These are phyloP conservation scores for Chloris gayana DNA, from an alignment of 176 grass and related monocot species.

Conservation along the genomic window DNA sequence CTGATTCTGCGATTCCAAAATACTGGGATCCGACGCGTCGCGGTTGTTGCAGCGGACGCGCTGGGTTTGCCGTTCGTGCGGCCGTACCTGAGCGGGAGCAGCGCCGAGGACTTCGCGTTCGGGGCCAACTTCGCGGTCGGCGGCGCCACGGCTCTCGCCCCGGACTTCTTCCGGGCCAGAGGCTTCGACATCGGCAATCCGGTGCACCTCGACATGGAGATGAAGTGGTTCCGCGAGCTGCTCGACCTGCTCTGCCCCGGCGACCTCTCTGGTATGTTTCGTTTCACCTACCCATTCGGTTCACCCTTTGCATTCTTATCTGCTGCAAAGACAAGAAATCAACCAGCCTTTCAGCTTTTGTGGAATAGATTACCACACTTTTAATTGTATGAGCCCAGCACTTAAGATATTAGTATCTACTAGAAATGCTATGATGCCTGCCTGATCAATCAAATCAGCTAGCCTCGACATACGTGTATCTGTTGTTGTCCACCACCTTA, in stretches of 20 bases:
- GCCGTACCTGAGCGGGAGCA: conserved; percentile 59
- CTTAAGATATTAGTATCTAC: too few relatives aligned
- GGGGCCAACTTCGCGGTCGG: conserved; percentile 90
- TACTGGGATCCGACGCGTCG: not conserved
- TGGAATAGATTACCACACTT: too few relatives aligned
- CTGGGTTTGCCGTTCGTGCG: conserved; percentile 54
- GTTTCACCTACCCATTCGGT: not conserved
- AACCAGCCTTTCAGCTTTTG: too few relatives aligned
- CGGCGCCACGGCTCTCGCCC: conserved; percentile 70
- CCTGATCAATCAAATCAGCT: too few relatives aligned
- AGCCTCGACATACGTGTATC: not conserved
- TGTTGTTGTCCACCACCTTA: not conserved
- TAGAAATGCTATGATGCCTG: too few relatives aligned
- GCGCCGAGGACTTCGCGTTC: conserved; percentile 47
- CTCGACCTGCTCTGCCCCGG: conserved; percentile 45
- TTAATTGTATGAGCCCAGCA: too few relatives aligned
- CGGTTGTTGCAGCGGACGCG: conserved; percentile 42
- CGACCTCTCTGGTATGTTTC: conserved; percentile 27
- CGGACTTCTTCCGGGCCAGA: conserved; percentile 62
- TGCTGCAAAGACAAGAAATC: not conserved
- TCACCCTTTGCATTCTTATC: not conserved
- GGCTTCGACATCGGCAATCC: conserved; percentile 52
- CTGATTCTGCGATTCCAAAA: too few relatives aligned
- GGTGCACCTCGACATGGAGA: conserved; percentile 63
- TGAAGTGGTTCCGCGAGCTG: conserved; percentile 76